Evolutionary conservation across 2,329 filamentous ascomycete species (phyloP).

Genomic region (Cytospora schulzeri): DNA sequence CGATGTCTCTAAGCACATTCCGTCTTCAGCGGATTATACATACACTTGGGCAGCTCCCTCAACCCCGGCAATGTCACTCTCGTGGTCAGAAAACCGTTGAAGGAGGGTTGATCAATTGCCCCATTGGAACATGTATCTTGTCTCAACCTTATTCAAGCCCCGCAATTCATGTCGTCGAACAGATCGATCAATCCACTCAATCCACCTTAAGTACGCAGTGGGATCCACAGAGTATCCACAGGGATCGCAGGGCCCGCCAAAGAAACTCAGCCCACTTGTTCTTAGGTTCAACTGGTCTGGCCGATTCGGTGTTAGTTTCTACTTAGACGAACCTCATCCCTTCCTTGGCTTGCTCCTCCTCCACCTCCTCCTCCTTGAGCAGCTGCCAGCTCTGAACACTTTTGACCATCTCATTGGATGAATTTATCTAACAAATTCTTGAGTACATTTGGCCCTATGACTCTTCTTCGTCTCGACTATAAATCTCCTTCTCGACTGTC

Average conservation of each 20-base stretch:
- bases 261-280: slow-evolving; percentile 15
- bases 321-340: no score
- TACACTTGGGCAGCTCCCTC: not conserved
- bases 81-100: not conserved
- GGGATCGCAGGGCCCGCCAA: slow-evolving; percentile 4
- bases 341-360: no score
- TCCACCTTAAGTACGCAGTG: no score
- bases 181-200: no score
- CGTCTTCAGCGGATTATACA: not conserved
- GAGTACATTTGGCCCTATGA: no score
- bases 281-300: slow-evolving; percentile 1
- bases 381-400: no score
- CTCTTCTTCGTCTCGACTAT: not conserved
- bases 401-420: no score
- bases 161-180: not conserved
- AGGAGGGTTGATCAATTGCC: not conserved
- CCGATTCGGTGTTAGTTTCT: not conserved
- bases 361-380: no score
- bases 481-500: not conserved
- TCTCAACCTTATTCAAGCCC: slow-evolving; percentile 4
- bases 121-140: not conserved
- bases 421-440: no score
- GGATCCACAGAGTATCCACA: not conserved
- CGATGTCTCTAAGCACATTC: not conserved
- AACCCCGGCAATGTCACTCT: not conserved